Evolutionary conservation across 2,329 filamentous ascomycete species (phyloP), one percentile per base, ranked within the genome.

Genomic region (Rutstroemia sp.): DNA sequence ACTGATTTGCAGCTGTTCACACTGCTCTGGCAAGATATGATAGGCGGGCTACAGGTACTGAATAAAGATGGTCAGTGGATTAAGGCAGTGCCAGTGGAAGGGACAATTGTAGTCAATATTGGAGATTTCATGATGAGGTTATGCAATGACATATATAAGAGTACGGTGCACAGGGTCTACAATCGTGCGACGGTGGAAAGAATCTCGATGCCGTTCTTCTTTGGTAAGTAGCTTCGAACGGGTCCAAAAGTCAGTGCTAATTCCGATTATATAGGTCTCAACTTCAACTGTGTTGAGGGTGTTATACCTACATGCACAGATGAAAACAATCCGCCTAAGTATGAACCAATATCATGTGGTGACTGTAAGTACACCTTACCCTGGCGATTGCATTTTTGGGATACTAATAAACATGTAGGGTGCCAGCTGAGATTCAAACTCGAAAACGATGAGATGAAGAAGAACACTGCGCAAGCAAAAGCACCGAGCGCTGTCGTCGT

Each of bases 191-290:
- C 61, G 0, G 65, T 65, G 10, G 75, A 76, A 52, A 69, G 78
- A 14, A 76, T 78, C 44, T 79, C 75, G 0, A 79, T 82, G 75
- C 78, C 78, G 0, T 81, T 82, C 64, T 82, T 82, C 66, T 77
- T 81, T 52, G 76, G 75, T 73, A 64, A 58, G 64, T 34, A 8
- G 27, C 4, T 25, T 23, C 44, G 10, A 17, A 39, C 54, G 10
- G 12, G 37, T 42, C 8, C 10, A 51, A 46, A 23, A 27, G 5
- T 14, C 53, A 54, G 16, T n/a, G 17, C 52, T 55, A 44, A 55
- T 50, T 14, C 6, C 16, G 7, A 6, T 25, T 12, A 14, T 21
- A 0, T 19, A 61, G 75, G 75, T 0, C 74, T 80, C 56, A 79
- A 80, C 60, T 76, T 77, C 49, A 76, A 81, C 53, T 75, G 75